A percentile compares a stretch with the other conserved stretches of the same genome.
phyloP scores from a whole-genome alignment of 768 basidiomycete species.

The Hirschioporus abietinus region DNA sequence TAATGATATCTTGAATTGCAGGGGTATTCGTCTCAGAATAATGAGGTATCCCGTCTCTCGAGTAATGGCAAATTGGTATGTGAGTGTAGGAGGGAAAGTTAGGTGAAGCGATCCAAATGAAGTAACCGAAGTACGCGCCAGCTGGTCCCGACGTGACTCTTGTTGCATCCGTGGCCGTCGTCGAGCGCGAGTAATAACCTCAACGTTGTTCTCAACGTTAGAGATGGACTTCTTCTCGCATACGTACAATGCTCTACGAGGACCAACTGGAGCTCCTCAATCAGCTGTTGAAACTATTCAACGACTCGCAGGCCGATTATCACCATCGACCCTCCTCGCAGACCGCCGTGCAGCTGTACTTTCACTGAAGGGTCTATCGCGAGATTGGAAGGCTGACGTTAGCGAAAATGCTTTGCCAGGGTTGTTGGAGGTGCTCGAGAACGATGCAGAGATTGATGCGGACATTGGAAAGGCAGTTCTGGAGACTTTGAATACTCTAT shows the following conservation, averaged over 20 bases:
- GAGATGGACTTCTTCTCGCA: constrained; percentile 81
- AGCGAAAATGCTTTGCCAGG: constrained; percentile 73
- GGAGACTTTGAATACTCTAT: constrained; percentile 83
- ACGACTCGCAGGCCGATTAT: constrained; percentile 82
- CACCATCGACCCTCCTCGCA: constrained; percentile 83
- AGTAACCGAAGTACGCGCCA: background rate
- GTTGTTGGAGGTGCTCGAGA: constrained; percentile 74
- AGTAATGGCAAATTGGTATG: background rate
- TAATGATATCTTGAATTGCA: background rate
- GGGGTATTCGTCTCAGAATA: background rate
- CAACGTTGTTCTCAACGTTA: background rate
- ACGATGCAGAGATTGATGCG: constrained; percentile 85
- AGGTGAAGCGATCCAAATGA: background rate
- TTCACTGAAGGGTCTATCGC: constrained; percentile 84
- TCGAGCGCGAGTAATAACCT: background rate
- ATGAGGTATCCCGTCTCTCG: background rate
- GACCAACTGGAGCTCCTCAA: constrained; percentile 79
- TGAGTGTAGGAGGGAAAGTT: background rate
- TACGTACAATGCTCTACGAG: constrained; percentile 80
- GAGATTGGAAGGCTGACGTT: constrained; percentile 89
- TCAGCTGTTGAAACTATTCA: constrained; percentile 81
- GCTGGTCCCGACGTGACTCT: background rate
- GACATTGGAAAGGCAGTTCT: constrained; percentile 91
- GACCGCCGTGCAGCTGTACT: constrained; percentile 93
- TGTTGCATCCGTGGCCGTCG: background rate